Percentiles rank a stretch among this genome's conserved stretches.
Evolutionary conservation across 805 yeast genomes (phyloP).

Genomic region (Kuraishia ogatae): DNA sequence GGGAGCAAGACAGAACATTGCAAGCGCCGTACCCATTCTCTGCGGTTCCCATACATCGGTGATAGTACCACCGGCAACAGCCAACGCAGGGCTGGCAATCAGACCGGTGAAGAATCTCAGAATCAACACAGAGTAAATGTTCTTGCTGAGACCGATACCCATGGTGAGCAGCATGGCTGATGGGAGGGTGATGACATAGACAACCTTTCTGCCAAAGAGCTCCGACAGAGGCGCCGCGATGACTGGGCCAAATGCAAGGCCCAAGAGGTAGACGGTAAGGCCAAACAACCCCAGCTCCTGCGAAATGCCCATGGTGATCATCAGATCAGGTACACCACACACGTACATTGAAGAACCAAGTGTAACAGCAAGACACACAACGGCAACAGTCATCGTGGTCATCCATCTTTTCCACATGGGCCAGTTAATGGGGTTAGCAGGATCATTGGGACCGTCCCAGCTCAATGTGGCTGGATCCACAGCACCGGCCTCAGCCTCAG

Average conservation of each 20-base stretch:
- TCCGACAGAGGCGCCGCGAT: slow-evolving; percentile 69
- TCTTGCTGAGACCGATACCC: slow-evolving; percentile 62
- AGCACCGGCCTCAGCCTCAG: slow-evolving; percentile 17
- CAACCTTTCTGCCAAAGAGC: slow-evolving; percentile 55
- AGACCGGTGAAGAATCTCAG: slow-evolving; percentile 69
- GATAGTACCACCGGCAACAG: slow-evolving; percentile 81
- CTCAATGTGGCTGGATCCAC: slow-evolving; percentile 32
- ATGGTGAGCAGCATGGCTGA: slow-evolving; percentile 61
- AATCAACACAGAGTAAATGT: slow-evolving; percentile 54
- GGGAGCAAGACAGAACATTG: slow-evolving; percentile 71
- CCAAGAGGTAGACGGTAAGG: slow-evolving; percentile 58
- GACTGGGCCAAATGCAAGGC: slow-evolving; percentile 66
- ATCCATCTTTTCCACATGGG: slow-evolving; percentile 54
- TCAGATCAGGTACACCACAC: slow-evolving; percentile 51
- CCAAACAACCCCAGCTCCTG: slow-evolving; percentile 61
- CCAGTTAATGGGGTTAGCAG: slow-evolving; percentile 65
- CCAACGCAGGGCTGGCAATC: slow-evolving; percentile 73
- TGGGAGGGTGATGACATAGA: slow-evolving; percentile 53
- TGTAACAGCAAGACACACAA: slow-evolving; percentile 58
- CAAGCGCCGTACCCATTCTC: slow-evolving; percentile 65
- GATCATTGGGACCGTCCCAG: slow-evolving; percentile 60
- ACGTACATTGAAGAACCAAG: slow-evolving; percentile 71
- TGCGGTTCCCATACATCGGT: slow-evolving; percentile 66
- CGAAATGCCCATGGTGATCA: slow-evolving; percentile 37
- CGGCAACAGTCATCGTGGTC: slow-evolving; percentile 56